These are phyloP conservation scores for Vitis hybrid DNA, from an alignment of 177 flowering plant species.

Conservation along the genomic window DNA sequence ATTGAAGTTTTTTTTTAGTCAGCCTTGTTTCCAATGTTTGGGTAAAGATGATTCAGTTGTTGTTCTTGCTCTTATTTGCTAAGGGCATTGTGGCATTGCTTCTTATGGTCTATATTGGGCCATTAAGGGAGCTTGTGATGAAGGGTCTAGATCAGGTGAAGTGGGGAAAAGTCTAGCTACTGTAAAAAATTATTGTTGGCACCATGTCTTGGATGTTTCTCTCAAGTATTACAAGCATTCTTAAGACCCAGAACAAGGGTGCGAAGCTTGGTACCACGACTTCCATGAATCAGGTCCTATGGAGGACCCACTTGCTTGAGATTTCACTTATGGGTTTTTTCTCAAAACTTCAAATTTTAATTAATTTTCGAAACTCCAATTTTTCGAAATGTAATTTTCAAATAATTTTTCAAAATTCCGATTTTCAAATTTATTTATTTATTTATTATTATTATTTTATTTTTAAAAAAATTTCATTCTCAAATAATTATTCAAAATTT, in stretches of 20 bases:
- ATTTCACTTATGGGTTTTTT: slow-evolving; percentile 75
- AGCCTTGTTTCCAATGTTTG: no score
- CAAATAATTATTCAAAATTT: no score
- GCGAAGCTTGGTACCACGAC: slow-evolving; percentile 87
- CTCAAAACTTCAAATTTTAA: no score
- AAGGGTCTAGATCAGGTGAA: slow-evolving; percentile 82
- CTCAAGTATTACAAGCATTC: slow-evolving; percentile 65
- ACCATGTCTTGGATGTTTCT: slow-evolving; percentile 72
- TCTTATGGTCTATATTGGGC: slow-evolving; percentile 77
- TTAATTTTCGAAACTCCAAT: no score
- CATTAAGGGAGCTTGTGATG: slow-evolving; percentile 79
- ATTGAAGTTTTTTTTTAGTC: no score
- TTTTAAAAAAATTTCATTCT: no score
- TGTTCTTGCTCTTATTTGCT: slow-evolving; percentile 67
- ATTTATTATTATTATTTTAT: no score
- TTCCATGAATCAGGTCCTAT: slow-evolving; percentile 97
- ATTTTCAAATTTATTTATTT: no score
- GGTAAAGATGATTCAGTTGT: slow-evolving; percentile 16
- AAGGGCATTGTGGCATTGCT: slow-evolving; percentile 75
- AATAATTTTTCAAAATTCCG: no score
- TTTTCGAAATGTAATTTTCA: no score
- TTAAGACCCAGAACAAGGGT: slow-evolving; percentile 90
- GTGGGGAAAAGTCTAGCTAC: slow-evolving; percentile 78
- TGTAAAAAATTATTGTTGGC: slow-evolving; percentile 75
- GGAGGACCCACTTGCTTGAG: slow-evolving; percentile 92